Conservation (phyloP, 2,329 filamentous ascomycete genomes). For the Fusarium napiforme region DNA sequence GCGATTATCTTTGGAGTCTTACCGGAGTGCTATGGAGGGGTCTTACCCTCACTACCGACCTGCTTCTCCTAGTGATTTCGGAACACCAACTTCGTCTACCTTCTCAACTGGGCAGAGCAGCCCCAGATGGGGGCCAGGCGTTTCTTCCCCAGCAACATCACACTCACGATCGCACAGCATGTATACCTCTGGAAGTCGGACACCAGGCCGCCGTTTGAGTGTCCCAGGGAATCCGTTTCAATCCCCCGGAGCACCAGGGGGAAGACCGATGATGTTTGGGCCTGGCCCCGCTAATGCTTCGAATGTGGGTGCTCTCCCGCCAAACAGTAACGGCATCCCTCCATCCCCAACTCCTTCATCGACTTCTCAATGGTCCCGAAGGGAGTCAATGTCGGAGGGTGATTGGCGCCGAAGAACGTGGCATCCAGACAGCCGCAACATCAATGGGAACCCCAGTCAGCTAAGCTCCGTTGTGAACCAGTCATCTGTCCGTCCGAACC, state of each 20-base stretch:
- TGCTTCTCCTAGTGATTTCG: slow-evolving; percentile 78
- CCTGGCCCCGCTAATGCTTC: slow-evolving; percentile 66
- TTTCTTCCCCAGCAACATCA: slow-evolving; percentile 78
- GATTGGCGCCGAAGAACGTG: slow-evolving; percentile 87
- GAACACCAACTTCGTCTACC: slow-evolving; percentile 85
- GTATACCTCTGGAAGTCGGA: slow-evolving; percentile 71
- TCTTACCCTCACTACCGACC: slow-evolving; percentile 69
- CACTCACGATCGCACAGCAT: slow-evolving; percentile 78
- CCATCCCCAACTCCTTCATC: slow-evolving; percentile 74
- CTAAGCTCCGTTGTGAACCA: slow-evolving; percentile 81
- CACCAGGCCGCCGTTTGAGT: slow-evolving; percentile 79
- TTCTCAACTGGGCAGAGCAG: slow-evolving; percentile 82
- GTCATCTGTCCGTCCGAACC: slow-evolving; percentile 66
- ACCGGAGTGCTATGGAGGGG: slow-evolving; percentile 71
- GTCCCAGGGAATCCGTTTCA: slow-evolving; percentile 84
- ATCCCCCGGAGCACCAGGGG: slow-evolving; percentile 65
- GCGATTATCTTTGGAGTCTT: slow-evolving; percentile 74
- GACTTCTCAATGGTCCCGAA: slow-evolving; percentile 69
- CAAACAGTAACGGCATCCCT: slow-evolving; percentile 68
- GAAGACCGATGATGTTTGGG: slow-evolving; percentile 66
- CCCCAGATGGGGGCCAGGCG: slow-evolving; percentile 75
- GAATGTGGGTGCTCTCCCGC: slow-evolving; percentile 64
- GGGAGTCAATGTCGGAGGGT: slow-evolving; percentile 77
- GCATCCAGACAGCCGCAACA: slow-evolving; percentile 82
- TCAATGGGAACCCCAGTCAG: slow-evolving; percentile 74